These are phyloP conservation scores for Paramecium tetraurelia DNA, from an alignment of 73 alveolate species.

Conservation along the genomic window DNA sequence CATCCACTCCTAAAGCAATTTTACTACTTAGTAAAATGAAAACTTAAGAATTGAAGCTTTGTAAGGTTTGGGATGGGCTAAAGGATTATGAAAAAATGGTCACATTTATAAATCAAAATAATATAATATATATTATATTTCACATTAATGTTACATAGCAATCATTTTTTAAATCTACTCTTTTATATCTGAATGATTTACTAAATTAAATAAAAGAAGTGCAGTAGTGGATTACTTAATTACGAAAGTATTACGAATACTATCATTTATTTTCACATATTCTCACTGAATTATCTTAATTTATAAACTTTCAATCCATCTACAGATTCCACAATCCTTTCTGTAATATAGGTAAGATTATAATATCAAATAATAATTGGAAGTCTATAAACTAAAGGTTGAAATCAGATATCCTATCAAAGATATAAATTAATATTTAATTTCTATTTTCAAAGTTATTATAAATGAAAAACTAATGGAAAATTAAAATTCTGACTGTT, in stretches of 20 bases:
- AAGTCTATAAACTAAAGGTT: background rate
- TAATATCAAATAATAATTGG: background rate
- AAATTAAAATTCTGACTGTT: too few relatives aligned
- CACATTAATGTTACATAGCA: background rate
- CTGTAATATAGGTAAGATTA: background rate
- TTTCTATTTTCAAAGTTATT: too few relatives aligned
- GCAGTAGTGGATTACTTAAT: background rate
- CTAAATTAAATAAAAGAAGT: background rate
- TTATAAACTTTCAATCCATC: background rate
- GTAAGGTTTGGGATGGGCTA: conserved; percentile 42
- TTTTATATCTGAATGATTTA: background rate
- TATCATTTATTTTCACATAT: too few relatives aligned
- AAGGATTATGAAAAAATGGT: conserved; percentile 8
- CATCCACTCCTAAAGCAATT: background rate
- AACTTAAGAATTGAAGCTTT: conserved; percentile 5
- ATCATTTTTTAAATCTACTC: background rate
- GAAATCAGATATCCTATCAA: background rate
- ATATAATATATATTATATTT: background rate
- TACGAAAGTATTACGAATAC: too few relatives aligned
- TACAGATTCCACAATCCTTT: too few relatives aligned
- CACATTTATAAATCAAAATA: background rate
- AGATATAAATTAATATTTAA: background rate
- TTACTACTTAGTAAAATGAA: background rate
- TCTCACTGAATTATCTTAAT: background rate
- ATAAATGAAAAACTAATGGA: too few relatives aligned